These are phyloP conservation scores for Aureobasidium uvarum DNA, from an alignment of 2,329 filamentous ascomycete species.

Conservation along the genomic window DNA sequence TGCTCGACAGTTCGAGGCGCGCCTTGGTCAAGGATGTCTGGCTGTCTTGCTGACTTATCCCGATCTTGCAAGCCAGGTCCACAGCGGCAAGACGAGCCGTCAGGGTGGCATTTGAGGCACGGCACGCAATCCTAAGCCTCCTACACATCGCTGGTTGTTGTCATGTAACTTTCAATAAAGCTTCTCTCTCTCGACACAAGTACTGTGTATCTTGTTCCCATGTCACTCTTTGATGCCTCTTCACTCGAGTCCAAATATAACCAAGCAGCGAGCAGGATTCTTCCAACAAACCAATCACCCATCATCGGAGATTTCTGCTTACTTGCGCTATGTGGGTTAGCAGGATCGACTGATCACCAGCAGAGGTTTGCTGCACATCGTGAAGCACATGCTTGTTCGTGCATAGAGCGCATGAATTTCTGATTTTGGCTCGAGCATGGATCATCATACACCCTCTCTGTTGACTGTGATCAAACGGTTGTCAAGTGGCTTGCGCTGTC, in stretches of 20 bases:
- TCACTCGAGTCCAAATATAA: conserved; percentile 17
- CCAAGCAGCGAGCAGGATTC: not conserved
- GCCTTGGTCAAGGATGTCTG: not conserved
- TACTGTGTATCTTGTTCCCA: conserved; percentile 13
- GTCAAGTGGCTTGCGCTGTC: conserved; percentile 11
- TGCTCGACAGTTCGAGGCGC: not conserved
- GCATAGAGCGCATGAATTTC: not conserved
- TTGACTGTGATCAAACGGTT: not conserved
- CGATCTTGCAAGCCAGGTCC: conserved; percentile 1
- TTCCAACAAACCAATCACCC: conserved; percentile 12
- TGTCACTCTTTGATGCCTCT: not conserved
- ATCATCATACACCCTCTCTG: not conserved
- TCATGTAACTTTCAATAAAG: conserved; percentile 5
- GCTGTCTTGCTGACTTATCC: conserved; percentile 10
- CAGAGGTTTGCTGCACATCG: conserved; percentile 11
- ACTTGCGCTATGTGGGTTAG: conserved; percentile 11
- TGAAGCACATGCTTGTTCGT: conserved; percentile 18
- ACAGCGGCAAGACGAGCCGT: conserved; percentile 5
- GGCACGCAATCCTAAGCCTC: conserved; percentile 6
- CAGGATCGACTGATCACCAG: conserved; percentile 22
- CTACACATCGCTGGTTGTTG: not conserved
- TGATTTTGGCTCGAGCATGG: conserved; percentile 8
- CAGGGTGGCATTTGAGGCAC: conserved; percentile 8
- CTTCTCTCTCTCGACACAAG: conserved; percentile 19
- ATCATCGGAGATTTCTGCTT: conserved; percentile 16